Conservation (phyloP, 2,329 filamentous ascomycete species). For the Davidsoniella eucalypti region DNA sequence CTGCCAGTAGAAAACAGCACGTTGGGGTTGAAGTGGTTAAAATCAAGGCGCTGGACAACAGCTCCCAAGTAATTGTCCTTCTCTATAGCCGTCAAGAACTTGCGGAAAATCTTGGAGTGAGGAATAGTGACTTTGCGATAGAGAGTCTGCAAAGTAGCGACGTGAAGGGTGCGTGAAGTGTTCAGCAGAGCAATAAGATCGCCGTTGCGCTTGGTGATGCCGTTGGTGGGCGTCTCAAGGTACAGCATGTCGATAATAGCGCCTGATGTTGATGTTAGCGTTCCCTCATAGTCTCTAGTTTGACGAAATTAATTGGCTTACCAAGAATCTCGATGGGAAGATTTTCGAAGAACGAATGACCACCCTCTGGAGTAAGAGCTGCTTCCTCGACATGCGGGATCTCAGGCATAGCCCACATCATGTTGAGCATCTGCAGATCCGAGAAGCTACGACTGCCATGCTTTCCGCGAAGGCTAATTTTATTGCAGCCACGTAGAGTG, state of each 20-base stretch:
- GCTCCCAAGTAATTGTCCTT: conserved; percentile 53
- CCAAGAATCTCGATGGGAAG: conserved; percentile 56
- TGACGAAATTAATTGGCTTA: conserved; percentile 26
- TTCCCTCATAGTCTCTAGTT: not conserved
- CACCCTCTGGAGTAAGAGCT: conserved; percentile 19
- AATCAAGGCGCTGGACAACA: conserved; percentile 64
- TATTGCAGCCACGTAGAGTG: conserved; percentile 45
- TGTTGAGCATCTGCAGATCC: conserved; percentile 38
- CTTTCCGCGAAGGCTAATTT: conserved; percentile 41
- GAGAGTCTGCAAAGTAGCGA: conserved; percentile 55
- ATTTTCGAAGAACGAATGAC: conserved; percentile 43
- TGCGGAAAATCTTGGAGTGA: conserved; percentile 68
- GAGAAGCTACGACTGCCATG: conserved; percentile 44
- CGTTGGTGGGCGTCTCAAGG: conserved; percentile 55
- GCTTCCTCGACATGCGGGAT: conserved; percentile 12
- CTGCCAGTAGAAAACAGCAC: conserved; percentile 59
- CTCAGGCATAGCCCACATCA: conserved; percentile 32
- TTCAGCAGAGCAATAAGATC: conserved; percentile 62
- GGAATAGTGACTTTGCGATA: conserved; percentile 70
- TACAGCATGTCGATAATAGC: conserved; percentile 60
- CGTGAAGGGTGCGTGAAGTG: conserved; percentile 59
- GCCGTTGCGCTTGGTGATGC: conserved; percentile 57
- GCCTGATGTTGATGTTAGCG: conserved; percentile 28
- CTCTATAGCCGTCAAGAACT: conserved; percentile 55
- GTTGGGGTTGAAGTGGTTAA: conserved; percentile 71